Percentiles rank a stretch among this genome's conserved stretches.
Evolutionary conservation across 139 green algal genomes (phyloP).

Genomic region (Desmodesmus armatus): DNA sequence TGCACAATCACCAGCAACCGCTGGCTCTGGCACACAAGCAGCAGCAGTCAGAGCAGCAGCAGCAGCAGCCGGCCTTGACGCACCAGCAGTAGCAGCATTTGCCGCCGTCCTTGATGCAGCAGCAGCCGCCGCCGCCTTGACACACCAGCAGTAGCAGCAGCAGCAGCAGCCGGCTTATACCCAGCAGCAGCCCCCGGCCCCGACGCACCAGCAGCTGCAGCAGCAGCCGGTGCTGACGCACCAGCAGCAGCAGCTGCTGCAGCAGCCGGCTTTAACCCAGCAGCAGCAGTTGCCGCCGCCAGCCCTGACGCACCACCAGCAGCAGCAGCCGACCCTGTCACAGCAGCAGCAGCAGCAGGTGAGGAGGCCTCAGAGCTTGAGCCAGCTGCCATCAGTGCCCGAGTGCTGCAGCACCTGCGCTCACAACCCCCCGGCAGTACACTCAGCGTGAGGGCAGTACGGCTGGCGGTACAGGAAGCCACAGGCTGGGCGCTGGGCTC

Average conservation of each 20-base stretch:
- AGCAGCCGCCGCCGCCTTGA: background rate
- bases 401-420: no score
- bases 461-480: slow-evolving; percentile 6
- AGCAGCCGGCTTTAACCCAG: background rate
- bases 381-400: no score
- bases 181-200: slow-evolving; percentile 2
- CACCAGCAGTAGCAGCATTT: background rate
- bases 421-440: no score
- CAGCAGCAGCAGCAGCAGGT: no score
- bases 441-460: slow-evolving; percentile 12
- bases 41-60: background rate
- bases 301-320: no score
- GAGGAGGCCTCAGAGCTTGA: no score
- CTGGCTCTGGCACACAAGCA: background rate
- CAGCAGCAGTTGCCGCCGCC: no score
- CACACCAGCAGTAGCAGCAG: background rate
- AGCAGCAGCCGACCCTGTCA: no score
- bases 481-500: slow-evolving; percentile 15
- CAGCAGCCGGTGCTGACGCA: background rate
- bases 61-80: background rate
- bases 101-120: background rate
- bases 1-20: background rate
- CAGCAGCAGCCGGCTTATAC: background rate
- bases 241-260: background rate
- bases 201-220: background rate